phyloP scores from a whole-genome alignment of 306 rosid genomes.

The Cucurbita maxima region DNA sequence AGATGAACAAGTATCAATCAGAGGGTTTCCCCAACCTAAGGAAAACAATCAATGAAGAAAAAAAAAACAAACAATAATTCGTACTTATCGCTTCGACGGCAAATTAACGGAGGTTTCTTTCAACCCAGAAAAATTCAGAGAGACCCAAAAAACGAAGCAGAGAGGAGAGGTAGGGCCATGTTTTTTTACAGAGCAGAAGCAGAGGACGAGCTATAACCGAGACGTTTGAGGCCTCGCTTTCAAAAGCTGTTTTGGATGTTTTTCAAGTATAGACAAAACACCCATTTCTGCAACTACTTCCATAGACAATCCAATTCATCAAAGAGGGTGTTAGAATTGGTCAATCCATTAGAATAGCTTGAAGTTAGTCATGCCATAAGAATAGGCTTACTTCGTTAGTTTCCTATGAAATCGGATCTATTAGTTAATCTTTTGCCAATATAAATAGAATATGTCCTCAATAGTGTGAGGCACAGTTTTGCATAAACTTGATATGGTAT shows the following conservation, averaged over 20 bases:
- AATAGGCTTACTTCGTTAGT: no score
- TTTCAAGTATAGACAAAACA: neutral
- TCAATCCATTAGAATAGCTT: no score
- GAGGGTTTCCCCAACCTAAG: neutral
- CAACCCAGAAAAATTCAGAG: neutral
- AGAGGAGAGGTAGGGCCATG: neutral
- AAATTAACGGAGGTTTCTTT: neutral
- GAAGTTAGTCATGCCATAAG: no score
- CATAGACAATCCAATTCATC: neutral
- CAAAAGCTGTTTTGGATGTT: neutral
- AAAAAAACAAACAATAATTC: constrained; percentile 8
- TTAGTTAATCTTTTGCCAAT: no score
- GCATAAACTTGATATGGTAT: no score
- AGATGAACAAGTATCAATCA: neutral
- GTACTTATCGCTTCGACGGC: constrained; percentile 2
- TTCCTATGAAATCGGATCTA: no score
- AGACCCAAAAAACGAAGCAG: neutral
- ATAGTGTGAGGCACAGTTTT: no score
- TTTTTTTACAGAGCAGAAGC: neutral
- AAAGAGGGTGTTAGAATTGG: no score
- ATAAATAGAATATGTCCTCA: no score
- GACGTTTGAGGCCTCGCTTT: neutral
- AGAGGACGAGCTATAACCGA: neutral
- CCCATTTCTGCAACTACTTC: neutral
- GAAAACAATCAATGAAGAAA: neutral